phyloP scores from a whole-genome alignment of 2,329 filamentous ascomycete species.

The Shiraia bambusicola region DNA sequence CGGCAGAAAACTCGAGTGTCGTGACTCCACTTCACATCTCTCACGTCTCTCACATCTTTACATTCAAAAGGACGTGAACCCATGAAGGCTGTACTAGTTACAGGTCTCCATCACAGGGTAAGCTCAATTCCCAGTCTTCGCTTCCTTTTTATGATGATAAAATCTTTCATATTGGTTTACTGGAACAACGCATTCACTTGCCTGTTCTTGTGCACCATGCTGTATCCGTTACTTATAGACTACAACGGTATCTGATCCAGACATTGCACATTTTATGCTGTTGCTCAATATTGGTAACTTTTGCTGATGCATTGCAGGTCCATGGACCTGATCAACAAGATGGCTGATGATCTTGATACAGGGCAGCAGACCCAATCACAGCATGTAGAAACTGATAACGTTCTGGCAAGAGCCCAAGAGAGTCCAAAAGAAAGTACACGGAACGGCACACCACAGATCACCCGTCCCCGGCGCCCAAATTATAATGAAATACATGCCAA shows the following conservation, averaged over 20 bases:
- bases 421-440: constrained; percentile 19
- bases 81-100: constrained; percentile 1
- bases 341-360: constrained; percentile 15
- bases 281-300: background rate
- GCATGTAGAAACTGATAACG: constrained; percentile 8
- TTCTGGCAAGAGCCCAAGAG: constrained; percentile 10
- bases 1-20: too few species aligned
- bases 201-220: constrained; percentile 31
- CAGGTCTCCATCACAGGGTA: constrained; percentile 1
- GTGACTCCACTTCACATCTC: background rate
- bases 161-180: constrained; percentile 28
- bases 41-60: background rate
- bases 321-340: constrained; percentile 11
- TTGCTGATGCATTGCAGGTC: constrained; percentile 15
- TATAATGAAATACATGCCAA: constrained; percentile 76
- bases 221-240: constrained; percentile 39
- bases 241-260: constrained; percentile 44
- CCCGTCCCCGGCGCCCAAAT: constrained; percentile 51
- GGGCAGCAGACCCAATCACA: constrained; percentile 10
- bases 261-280: background rate
- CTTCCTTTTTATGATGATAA: constrained; percentile 27
- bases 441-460: constrained; percentile 24
- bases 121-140: background rate
- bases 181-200: constrained; percentile 36
- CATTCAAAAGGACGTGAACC: background rate